Evolutionary conservation across 73 alveolate species (phyloP), one percentile per base, ranked within the genome.

Genomic region (Effrenium voratum): DNA sequence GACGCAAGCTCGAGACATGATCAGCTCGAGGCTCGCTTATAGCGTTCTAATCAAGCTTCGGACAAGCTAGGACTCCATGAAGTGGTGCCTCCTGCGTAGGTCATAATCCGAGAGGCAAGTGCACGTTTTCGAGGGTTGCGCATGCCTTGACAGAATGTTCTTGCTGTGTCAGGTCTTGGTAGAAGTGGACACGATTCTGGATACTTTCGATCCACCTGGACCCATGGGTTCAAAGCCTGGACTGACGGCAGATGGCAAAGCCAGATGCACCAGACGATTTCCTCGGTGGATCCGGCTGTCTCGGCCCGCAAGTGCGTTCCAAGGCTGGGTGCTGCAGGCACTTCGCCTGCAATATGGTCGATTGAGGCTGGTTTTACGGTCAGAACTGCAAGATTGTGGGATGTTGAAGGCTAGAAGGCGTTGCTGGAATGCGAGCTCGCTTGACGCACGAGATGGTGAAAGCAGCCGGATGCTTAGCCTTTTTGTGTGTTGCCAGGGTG

Each of bases 251-350:
- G 49, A 73, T 73, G 34, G 34, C 49, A 32, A 40, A n/a, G 1
- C 15, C 30, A 60, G 40, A 60, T 5, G 36, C 30, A 10, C 34
- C 34, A 60, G 34, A 10, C 75, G 3, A 60, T 60, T 4, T 19
- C 30, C 6, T 60, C 19, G 28, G 66, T 66, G 24, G 34, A 19
- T 10, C 24, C 43, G 77, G 43, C n/a, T 41, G 19, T 66, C 36
- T 16, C 43, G n/a, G 16, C 36, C 8, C 12, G 24, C 77, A 36
- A 72, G 15, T 12, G n/a, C 36, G 15, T 72, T 16, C 24, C 87
- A 55, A 76, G 87, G 91, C 46, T 80, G 68, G 72, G 91, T 46
- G 46, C n/a, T 80, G 91, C 22, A 46, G 26, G 91, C 91, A 30
- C 91, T 80, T 34, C 91, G 91, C n/a, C 63, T 80, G 10, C 91